Base-by-base conservation (phyloP, 345 rosid genomes). In the Gossypium australe region DNA sequence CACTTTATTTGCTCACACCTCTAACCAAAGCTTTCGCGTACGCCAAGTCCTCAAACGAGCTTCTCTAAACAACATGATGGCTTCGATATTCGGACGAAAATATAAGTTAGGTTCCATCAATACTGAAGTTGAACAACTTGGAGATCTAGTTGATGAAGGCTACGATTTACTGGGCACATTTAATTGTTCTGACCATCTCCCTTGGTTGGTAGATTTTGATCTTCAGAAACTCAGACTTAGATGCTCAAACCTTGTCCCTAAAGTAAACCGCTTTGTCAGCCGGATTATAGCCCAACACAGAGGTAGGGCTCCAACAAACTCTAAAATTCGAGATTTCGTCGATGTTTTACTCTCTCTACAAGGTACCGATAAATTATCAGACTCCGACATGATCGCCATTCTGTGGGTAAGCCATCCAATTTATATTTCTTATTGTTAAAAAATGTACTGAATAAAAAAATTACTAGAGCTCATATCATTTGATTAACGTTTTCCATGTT, bases 31-130 rank as follows among this genome's bases (percentile, higher is more conserved):
- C 70, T 83, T 75, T 45, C 73, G 60, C 4, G 87, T 89, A 14
- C 88, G 92, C 3, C 85, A 88, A 55, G 27, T 86, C 71, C 82
- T 91, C 4, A 89, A 89, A 84, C 77, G 83, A 71, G 92, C 91
- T 63, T 89, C 97, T 20, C 81, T 91, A n/a, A 86, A 82, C 77
- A 86, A 87, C 82, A 91, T 91, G 92, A 88, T 91, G 97, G 76
- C 87, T 41, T 89, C 92, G 7, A 86, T 91, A 75, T 91, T 91
- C 65, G 97, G 97, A 75, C 76, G 75, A 60, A 77, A 85, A 70
- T 89, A 91, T 45, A 70, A 57, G 58, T 67, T 88, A 45, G 85
- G 78, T 49, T 79, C 84, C 7, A 58, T 34, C 7, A 76, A 78
- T 45, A 45, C 68, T 27, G 92, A 89, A 76, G 79, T 73, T 0